Percentiles rank a stretch among this genome's conserved stretches.
Evolutionary conservation across 345 rosid genomes (phyloP).

Genomic region (Brassica rapa): DNA sequence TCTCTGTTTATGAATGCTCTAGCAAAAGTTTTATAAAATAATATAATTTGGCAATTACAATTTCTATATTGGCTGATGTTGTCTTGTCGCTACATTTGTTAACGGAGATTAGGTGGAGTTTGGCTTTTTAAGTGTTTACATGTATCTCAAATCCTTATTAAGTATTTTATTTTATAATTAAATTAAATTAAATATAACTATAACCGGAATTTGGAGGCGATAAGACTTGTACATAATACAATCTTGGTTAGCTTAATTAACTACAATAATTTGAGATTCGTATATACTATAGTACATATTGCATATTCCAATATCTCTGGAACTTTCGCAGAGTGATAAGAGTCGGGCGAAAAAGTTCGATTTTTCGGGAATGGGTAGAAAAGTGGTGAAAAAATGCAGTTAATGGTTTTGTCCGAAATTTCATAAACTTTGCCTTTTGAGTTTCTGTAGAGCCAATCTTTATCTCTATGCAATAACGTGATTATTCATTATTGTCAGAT

Average conservation of each 20-base stretch:
- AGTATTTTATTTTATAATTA: background rate
- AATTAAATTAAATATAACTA: background rate
- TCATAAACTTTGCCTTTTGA: constrained; percentile 36
- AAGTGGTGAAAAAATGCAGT: constrained; percentile 14
- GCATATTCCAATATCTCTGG: constrained; percentile 28
- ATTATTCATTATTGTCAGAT: constrained; percentile 25
- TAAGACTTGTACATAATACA: background rate
- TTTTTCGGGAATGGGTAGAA: constrained; percentile 5
- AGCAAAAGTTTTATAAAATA: constrained; percentile 17
- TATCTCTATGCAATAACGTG: constrained; percentile 26
- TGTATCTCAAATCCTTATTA: background rate
- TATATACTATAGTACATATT: background rate
- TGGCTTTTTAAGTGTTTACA: background rate
- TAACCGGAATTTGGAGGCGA: background rate
- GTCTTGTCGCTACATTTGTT: constrained; percentile 7
- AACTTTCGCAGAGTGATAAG: constrained; percentile 29
- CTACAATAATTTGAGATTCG: background rate
- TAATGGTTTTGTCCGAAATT: constrained; percentile 31
- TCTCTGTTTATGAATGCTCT: constrained; percentile 21
- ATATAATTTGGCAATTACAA: constrained; percentile 24
- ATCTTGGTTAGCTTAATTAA: background rate
- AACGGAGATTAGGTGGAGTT: constrained; percentile 16
- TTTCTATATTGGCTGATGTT: constrained; percentile 15
- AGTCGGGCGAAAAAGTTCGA: background rate
- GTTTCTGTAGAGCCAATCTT: constrained; percentile 38